Evolutionary conservation across 2,329 filamentous ascomycete species (phyloP).

Genomic region (Phoma sp.): DNA sequence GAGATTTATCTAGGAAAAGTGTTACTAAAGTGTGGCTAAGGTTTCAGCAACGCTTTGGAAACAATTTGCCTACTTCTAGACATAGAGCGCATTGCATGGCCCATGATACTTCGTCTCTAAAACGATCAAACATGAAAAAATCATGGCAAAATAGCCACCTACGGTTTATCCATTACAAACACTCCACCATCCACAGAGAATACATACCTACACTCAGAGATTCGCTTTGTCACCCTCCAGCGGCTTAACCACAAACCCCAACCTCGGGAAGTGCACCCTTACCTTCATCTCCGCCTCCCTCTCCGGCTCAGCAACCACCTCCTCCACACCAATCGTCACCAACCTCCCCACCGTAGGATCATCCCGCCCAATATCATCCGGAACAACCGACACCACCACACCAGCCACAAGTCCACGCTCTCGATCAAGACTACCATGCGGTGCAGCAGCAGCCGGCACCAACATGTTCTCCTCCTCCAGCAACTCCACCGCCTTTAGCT

Average conservation of each 20-base stretch:
- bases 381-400: slow-evolving; percentile 42
- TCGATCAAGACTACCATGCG: background rate
- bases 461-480: background rate
- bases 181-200: too few species aligned
- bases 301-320: slow-evolving; percentile 49
- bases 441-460: background rate
- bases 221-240: slow-evolving; percentile 16
- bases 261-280: slow-evolving; percentile 50
- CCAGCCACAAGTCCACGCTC: slow-evolving; percentile 43
- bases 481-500: background rate
- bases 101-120: too few species aligned
- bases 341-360: slow-evolving; percentile 49
- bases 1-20: too few species aligned
- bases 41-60: too few species aligned
- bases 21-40: too few species aligned
- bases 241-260: slow-evolving; percentile 48
- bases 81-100: too few species aligned
- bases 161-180: too few species aligned
- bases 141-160: too few species aligned
- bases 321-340: slow-evolving; percentile 50
- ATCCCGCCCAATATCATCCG: slow-evolving; percentile 52
- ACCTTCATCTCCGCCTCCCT: slow-evolving; percentile 42
- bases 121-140: too few species aligned
- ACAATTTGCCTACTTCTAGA: too few species aligned
- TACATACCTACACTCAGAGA: too few species aligned